Base-by-base conservation (phyloP, 768 basidiomycete genomes). In the Pisolithus albus region DNA sequence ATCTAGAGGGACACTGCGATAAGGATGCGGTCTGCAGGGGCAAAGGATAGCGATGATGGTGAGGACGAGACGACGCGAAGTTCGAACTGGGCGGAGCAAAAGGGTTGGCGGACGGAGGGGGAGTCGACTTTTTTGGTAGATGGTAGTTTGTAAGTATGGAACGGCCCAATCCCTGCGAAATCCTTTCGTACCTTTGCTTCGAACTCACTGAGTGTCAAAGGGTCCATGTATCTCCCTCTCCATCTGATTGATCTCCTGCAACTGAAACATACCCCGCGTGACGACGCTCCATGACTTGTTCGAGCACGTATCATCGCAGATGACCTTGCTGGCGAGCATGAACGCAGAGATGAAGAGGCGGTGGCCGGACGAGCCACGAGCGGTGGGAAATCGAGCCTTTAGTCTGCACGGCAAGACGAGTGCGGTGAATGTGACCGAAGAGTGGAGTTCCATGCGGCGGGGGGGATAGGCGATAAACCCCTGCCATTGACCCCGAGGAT, bases 211-310 rank as follows among this genome's bases (percentile, higher is more conserved):
- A 90, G 70, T 0, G 82, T 81, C 0, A 72, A 61, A 0, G 82
- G 78, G 48, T 88, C 86, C 47, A 88, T 84, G 41, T 83, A 88
- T 84, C 61, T 88, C 85, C 2, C 86, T 61, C 63, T 87, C 85
- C 84, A 86, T 87, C 72, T 88, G 85, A 66, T 88, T 88, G 61
- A 88, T 82, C 72, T 88, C 86, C 30, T 80, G 73, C 0, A 88
- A 64, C 4, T 75, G 77, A 60, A 93, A 94, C 81, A 92, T 85
- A 28, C 82, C 84, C 66, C 92, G 89, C 0, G 88, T 91, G 37
- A 94, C 92, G 42, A 93, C 86, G 5, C 82, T 80, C 91, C 92
- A 94, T 0, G 86, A 88, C 64, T 92, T 91, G 78, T 93, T 93
- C 15, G 87, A 90, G 65, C 93, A 94, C 0, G 90, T 93, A 60